These are phyloP conservation scores for Verticillium tricorpus DNA, from an alignment of 2,329 filamentous ascomycete species.

Conservation along the genomic window DNA sequence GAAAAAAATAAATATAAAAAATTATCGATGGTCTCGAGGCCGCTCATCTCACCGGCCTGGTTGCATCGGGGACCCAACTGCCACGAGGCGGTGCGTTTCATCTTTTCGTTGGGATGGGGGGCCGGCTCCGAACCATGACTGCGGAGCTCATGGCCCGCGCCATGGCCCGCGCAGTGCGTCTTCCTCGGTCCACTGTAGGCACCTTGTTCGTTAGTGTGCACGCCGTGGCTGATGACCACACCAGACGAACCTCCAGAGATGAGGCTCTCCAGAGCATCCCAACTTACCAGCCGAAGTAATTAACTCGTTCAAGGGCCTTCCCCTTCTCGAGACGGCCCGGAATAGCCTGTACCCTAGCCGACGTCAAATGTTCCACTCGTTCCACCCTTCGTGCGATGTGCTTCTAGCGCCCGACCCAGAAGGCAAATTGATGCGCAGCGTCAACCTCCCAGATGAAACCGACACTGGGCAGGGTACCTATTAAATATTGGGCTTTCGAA, in stretches of 20 bases:
- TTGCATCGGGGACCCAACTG: slow-evolving; percentile 5
- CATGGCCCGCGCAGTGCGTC: neutral
- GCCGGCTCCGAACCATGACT: neutral
- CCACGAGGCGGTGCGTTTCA: slow-evolving; percentile 14
- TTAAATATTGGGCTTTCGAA: no score
- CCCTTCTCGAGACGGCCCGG: no score
- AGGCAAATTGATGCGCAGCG: neutral
- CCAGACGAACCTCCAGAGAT: no score
- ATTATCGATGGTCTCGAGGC: neutral
- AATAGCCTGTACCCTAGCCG: no score
- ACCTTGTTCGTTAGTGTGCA: neutral
- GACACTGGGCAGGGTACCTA: no score
- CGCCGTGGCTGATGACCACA: neutral
- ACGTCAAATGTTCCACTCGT: neutral
- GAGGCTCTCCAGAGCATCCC: no score
- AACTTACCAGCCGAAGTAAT: no score
- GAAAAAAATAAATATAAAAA: no score
- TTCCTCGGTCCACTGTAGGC: neutral
- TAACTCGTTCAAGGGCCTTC: no score
- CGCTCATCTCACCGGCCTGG: neutral
- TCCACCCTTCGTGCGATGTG: neutral
- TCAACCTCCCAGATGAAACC: neutral
- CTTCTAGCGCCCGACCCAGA: neutral
- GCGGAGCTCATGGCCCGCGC: neutral
- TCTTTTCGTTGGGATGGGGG: neutral